A percentile compares a stretch with the other conserved stretches of the same genome.
Conservation (phyloP, 1,139 yeast genomes). For the Pichia sp. region DNA sequence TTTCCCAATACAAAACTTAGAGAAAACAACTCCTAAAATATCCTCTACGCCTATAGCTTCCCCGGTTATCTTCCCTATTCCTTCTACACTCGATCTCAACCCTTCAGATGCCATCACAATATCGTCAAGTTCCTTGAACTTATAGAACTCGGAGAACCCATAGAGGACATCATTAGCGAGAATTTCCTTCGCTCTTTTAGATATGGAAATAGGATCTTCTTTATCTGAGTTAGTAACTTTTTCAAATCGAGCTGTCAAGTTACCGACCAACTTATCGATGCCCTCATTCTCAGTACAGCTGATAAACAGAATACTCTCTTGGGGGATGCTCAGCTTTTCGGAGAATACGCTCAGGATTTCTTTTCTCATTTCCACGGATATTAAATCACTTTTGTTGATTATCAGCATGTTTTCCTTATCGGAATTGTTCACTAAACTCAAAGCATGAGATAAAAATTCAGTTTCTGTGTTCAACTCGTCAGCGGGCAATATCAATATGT, state of each 20-base stretch:
- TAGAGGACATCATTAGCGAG: slow-evolving; percentile 66
- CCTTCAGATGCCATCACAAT: slow-evolving; percentile 81
- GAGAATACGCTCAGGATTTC: slow-evolving; percentile 29
- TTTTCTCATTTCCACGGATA: slow-evolving; percentile 28
- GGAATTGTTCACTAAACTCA: slow-evolving; percentile 27
- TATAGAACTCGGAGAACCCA: slow-evolving; percentile 61
- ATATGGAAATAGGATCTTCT: slow-evolving; percentile 62
- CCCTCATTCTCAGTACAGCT: slow-evolving; percentile 63
- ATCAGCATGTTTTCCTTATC: slow-evolving; percentile 38
- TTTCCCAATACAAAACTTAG: slow-evolving; percentile 92
- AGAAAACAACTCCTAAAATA: slow-evolving; percentile 82
- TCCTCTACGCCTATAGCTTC: slow-evolving; percentile 87
- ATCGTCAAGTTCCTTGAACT: slow-evolving; percentile 53
- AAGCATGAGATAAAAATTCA: slow-evolving; percentile 36
- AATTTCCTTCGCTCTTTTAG: slow-evolving; percentile 72
- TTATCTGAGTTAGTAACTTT: slow-evolving; percentile 44
- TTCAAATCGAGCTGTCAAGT: slow-evolving; percentile 44
- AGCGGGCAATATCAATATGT: slow-evolving; percentile 48
- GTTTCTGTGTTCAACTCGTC: slow-evolving; percentile 31
- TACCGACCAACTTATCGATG: slow-evolving; percentile 40
- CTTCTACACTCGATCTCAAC: slow-evolving; percentile 69
- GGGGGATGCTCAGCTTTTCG: slow-evolving; percentile 17
- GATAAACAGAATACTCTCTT: slow-evolving; percentile 36
- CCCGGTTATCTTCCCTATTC: slow-evolving; percentile 90
- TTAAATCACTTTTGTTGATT: slow-evolving; percentile 61